Base-by-base conservation (phyloP, 2,329 filamentous ascomycete species). In the Claviceps sorghi region DNA sequence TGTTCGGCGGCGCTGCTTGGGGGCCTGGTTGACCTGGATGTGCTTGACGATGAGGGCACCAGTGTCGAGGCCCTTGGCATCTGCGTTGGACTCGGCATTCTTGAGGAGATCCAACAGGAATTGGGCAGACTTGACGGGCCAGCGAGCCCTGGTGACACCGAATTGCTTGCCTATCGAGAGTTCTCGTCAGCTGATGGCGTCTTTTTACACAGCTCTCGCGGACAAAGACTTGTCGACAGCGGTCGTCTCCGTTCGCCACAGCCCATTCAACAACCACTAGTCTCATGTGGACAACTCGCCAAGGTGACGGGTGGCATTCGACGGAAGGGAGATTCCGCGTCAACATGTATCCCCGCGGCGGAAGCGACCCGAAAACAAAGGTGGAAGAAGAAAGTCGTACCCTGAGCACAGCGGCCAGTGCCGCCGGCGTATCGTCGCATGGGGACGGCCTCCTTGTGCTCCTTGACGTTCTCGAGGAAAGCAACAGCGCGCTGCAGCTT, bases 21-120 rank as follows among this genome's bases (percentile, higher is more conserved):
- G 93, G 65, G 93, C 94, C 82, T 98, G 93, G 88, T 98, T 98
- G 82, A 98, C 93, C 81, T 98, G 93, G 78, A 98, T 98, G 86
- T 96, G 94, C 88, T 96, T 96, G 78, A 98, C 87, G 71, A 97
- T 77, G 70, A 98, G 80, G 82, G 94, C 94, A 77, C 84, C 84
- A 70, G 90, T 97, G 77, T 98, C 89, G 69, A 95, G 88, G 68
- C 90, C 89, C 82, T 95, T 95, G 74, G 87, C 86, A 67, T 95
- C 90, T 72, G 89, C 89, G 76, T 95, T 95, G 78, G 89, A 84
- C 80, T 95, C 89, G 63, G 89, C 89, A 77, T 95, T 95, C 83
- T 90, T 93, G 67, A 98, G 87, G 67, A 98, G 88, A 70, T 86
- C 87, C 74, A 96, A 84, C 60, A 98, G 82, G 82, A 95, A 95